Base-by-base conservation (phyloP, 2,329 filamentous ascomycete species). In the Fusarium irregulare region DNA sequence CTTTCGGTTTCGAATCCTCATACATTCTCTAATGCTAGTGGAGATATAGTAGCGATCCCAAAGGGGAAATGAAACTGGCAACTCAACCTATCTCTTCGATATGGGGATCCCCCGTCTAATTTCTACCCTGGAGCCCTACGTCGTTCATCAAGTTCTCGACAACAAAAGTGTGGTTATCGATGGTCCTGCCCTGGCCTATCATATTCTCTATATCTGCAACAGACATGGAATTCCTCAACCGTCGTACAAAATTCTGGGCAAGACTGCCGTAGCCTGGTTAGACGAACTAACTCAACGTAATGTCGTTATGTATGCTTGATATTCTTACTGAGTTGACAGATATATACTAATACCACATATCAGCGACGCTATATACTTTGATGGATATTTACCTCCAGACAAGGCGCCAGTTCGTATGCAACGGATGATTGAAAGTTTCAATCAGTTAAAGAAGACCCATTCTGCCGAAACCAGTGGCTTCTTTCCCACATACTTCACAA, bases 161-260 rank as follows among this genome's bases (percentile, higher is more conserved):
- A 73, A 75, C 7, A 79, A 83, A 41, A 73, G 74, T 8, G 79
- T 86, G 21, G 84, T 88, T 46, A 88, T 97, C 59, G 94, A 97
- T 76, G 94, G 93, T 0, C 93, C 94, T 7, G 90, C 89, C 4
- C 81, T 97, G 27, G 92, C 93, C 2, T 92, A 95, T 77, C 87
- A 93, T 77, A 83, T 94, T 42, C 89, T 92, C 64, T 82, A 88
- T 53, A 79, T 88, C 20, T 86, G 89, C 59, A 80, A 78, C 21
- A 79, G 78, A 41, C 85, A 84, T 73, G 83, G 84, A 50, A 80
- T 87, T 41, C 83, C 87, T 14, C 82, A 87, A 30, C 88, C 91
- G 7, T 85, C 88, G 0, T 93, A 94, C 78, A 74, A 82, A 13
- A 83, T 91, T 44, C 83, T 96, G 45, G 90, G 88, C 16, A 77